Evolutionary conservation across 148 eudicot genomes (phyloP), one percentile per base, ranked within the genome.

Genomic region (Simmondsia chinensis): DNA sequence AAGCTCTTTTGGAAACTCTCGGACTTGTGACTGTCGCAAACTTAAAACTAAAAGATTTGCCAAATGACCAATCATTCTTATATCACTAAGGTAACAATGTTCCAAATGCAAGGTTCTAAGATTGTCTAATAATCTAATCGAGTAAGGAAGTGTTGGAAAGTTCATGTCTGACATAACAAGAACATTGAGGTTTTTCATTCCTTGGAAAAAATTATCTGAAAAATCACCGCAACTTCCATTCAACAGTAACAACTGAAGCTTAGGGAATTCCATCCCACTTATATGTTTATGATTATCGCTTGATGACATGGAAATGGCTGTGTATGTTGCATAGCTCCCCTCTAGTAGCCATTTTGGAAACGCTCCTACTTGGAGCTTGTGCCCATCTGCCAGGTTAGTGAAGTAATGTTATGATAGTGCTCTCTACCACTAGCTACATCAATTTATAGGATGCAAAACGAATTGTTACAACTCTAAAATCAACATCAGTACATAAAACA

Each of bases 1-100:
- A 1, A 44, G 7, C 16, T 27, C 33, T 13, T 2, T 9, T 0
- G 32, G 48, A 2, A 43, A 26, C 9, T 43, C 18, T 12, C 48
- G 28, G 0, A 27, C 5, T n/a, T n/a, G 11, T 23, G 48, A 44
- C 16, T 6, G 18, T 14, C 48, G 20, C 4, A 44, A 26, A 44
- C 48, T 44, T 6, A 44, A 20, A 44, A 44, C 34, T 6, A 44
- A 2, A 27, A 44, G 48, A 12, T 15, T 27, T 4, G 24, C 33
- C 4, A 44, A 9, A 1, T 13, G 14, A 27, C 48, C 9, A 24
- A 44, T 16, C 23, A n/a, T 2, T 24, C 5, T 7, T 9, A 26
- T 26, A 27, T 44, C 20, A 14, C 48, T 33, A 25, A 44, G 13
- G 5, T 15, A 14, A 44, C 48, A 44, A 0, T 24, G n/a, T 13